A percentile compares a stretch with the other conserved stretches of the same genome.
Conservation (phyloP, 2,329 filamentous ascomycete genomes). For the Tolypocladium tropicale region DNA sequence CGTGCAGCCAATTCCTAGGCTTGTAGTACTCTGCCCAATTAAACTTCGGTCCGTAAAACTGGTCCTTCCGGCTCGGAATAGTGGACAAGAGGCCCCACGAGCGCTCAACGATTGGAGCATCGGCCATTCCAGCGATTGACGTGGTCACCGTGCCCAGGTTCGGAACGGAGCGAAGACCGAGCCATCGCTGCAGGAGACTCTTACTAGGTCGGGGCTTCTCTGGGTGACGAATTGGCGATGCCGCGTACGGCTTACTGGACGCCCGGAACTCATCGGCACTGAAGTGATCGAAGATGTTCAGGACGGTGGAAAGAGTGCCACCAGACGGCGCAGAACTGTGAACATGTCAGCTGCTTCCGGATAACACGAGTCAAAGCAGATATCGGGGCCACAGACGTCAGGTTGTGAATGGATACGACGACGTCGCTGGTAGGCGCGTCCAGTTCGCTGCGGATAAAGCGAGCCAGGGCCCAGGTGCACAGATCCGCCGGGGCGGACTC, state of each 20-base stretch:
- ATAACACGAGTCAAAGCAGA: not conserved
- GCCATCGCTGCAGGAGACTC: slow-evolving; percentile 32
- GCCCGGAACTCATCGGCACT: slow-evolving; percentile 34
- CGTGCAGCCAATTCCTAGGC: slow-evolving; percentile 37
- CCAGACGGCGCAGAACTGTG: slow-evolving; percentile 39
- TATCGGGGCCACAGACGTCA: slow-evolving; percentile 22
- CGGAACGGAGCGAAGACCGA: slow-evolving; percentile 38
- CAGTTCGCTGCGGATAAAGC: slow-evolving; percentile 38
- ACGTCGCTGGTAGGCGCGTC: slow-evolving; percentile 42
- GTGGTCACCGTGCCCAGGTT: slow-evolving; percentile 46
- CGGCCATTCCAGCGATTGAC: slow-evolving; percentile 36
- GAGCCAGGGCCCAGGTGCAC: slow-evolving; percentile 41
- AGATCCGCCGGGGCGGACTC: slow-evolving; percentile 55
- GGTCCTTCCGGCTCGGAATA: slow-evolving; percentile 29
- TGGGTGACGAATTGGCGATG: slow-evolving; percentile 44
- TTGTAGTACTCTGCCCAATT: slow-evolving; percentile 44
- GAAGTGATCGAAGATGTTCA: slow-evolving; percentile 48
- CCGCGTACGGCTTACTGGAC: slow-evolving; percentile 39
- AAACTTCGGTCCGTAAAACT: slow-evolving; percentile 53
- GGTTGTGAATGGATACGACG: slow-evolving; percentile 35
- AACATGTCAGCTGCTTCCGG: not conserved
- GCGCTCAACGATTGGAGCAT: slow-evolving; percentile 46
- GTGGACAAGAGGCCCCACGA: slow-evolving; percentile 51
- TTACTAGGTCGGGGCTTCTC: slow-evolving; percentile 16
- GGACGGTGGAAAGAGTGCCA: slow-evolving; percentile 57